Conservation (phyloP, 305 asterid genomes). For the Coffea humblotiana region DNA sequence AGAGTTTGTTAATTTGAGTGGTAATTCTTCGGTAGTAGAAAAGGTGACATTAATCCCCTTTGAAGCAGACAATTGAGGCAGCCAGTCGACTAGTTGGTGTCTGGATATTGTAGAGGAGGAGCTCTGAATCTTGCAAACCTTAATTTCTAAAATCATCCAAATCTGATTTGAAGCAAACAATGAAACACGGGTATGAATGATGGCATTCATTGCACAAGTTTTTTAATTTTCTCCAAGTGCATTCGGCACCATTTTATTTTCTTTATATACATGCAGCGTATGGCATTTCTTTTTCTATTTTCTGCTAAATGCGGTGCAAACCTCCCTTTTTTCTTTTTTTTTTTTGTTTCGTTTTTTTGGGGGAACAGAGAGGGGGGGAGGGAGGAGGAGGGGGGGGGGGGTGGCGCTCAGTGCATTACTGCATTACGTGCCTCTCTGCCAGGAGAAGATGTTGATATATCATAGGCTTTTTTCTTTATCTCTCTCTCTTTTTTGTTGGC, state of each 20-base stretch:
- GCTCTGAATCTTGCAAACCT: neutral
- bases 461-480: neutral
- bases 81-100: neutral
- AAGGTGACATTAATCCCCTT: conserved; percentile 7
- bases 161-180: neutral
- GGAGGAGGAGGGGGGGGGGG: no score
- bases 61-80: conserved; percentile 6
- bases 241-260: neutral
- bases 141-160: neutral
- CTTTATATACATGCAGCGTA: neutral
- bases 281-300: neutral
- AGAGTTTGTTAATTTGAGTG: neutral
- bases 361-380: no score
- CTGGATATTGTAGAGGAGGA: neutral
- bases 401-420: neutral
- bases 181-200: no score
- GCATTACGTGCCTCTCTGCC: no score
- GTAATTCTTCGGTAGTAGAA: neutral
- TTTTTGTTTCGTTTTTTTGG: neutral
- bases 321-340: neutral
- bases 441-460: neutral
- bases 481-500: neutral
- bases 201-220: neutral
- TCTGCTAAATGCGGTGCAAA: neutral
- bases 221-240: neutral